These are phyloP conservation scores for Sporothrix brasiliensis DNA, from an alignment of 2,329 filamentous ascomycete genomes.

Conservation along the genomic window DNA sequence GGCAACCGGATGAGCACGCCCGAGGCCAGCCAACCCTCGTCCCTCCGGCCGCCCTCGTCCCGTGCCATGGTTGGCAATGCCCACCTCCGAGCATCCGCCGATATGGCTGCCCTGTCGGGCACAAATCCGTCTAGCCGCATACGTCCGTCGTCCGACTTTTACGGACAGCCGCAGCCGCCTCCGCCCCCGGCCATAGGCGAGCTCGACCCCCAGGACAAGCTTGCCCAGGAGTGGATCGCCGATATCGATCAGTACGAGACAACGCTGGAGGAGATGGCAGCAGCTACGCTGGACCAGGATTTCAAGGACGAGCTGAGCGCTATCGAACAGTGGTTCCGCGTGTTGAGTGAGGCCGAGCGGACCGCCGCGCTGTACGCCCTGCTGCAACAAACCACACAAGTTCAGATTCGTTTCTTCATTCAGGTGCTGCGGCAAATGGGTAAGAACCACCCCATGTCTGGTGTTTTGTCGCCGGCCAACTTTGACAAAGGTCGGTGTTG, in stretches of 20 bases:
- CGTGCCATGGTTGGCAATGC: slow-evolving; percentile 73
- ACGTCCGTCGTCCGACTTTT: slow-evolving; percentile 93
- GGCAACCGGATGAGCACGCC: slow-evolving; percentile 97
- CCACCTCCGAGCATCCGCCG: slow-evolving; percentile 90
- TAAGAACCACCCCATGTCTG: slow-evolving; percentile 96
- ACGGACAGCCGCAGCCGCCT: slow-evolving; percentile 69
- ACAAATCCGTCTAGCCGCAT: slow-evolving; percentile 73
- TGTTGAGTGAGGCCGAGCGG: slow-evolving; percentile 92
- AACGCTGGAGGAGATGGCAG: slow-evolving; percentile 98
- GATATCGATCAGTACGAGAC: slow-evolving; percentile 99
- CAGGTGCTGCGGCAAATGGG: slow-evolving; percentile 99
- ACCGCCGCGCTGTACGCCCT: slow-evolving; percentile 94
- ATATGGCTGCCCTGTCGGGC: slow-evolving; percentile 81
- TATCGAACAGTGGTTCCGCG: slow-evolving; percentile 99
- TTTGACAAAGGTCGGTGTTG: slow-evolving; percentile 82
- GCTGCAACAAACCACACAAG: slow-evolving; percentile 96
- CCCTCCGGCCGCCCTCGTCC: slow-evolving; percentile 80
- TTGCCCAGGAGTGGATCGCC: slow-evolving; percentile 97
- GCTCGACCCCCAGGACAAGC: slow-evolving; percentile 82
- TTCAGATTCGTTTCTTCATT: slow-evolving; percentile 99
- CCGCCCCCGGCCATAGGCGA: slow-evolving; percentile 60
- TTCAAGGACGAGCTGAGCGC: slow-evolving; percentile 99
- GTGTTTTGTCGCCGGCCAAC: slow-evolving; percentile 88
- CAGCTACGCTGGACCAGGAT: slow-evolving; percentile 96
- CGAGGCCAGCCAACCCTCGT: slow-evolving; percentile 79